Percentiles rank a stretch among this genome's conserved stretches.
Evolutionary conservation across 164 flowering plant species (phyloP).

Genomic region (Taxillus chinensis): DNA sequence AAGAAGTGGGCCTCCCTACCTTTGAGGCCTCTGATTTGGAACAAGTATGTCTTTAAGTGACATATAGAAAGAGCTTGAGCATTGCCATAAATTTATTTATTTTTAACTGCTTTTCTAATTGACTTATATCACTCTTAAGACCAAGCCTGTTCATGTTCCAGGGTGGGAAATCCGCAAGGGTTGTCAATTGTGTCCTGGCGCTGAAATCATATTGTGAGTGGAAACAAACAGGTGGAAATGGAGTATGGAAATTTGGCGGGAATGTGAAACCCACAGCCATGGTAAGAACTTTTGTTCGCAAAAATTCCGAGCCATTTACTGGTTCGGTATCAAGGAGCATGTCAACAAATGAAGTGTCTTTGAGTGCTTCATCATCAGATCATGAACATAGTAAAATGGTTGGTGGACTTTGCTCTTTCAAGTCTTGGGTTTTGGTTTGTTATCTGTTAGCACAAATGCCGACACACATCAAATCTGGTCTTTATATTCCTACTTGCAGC

Average conservation of each 20-base stretch:
- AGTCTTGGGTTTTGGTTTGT: not conserved
- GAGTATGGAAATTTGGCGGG: conserved; percentile 84
- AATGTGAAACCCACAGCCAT: conserved; percentile 39
- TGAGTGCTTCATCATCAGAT: conserved; percentile 20
- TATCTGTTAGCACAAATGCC: not conserved
- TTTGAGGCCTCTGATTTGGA: conserved; percentile 98
- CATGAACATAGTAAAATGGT: conserved; percentile 56
- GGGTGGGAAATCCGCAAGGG: conserved; percentile 85
- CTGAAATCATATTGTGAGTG: conserved; percentile 83
- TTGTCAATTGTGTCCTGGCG: conserved; percentile 77
- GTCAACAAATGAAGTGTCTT: conserved; percentile 43
- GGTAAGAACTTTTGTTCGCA: conserved; percentile 58
- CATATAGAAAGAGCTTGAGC: too few relatives aligned
- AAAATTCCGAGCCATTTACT: conserved; percentile 76
- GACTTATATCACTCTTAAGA: too few relatives aligned
- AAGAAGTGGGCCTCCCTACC: conserved; percentile 80
- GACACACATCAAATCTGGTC: not conserved
- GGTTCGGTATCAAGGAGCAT: conserved; percentile 50
- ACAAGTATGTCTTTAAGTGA: conserved; percentile 41
- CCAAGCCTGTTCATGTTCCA: conserved; percentile 13
- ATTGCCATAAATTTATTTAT: too few relatives aligned
- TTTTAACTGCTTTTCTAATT: too few relatives aligned
- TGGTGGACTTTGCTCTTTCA: conserved; percentile 23
- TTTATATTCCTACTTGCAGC: conserved; percentile 28
- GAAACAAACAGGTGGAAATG: conserved; percentile 73